Evolutionary conservation across 371 early-diverging fungal species (phyloP).

Genomic region (Rhizopus stolonifer): DNA sequence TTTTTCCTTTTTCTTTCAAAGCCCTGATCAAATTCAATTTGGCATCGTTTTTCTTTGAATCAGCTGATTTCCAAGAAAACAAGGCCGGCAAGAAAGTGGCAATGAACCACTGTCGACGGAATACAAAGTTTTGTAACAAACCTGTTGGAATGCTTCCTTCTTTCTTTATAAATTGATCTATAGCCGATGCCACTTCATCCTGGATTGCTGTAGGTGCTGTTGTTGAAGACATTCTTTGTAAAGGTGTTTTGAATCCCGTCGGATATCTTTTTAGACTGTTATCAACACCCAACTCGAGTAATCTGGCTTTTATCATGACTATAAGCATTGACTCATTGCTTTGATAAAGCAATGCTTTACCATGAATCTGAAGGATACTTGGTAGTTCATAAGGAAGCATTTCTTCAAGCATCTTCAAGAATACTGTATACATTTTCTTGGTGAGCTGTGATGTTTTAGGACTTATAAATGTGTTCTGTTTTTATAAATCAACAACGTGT

Average conservation of each 20-base stretch:
- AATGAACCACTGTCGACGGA: slow-evolving; percentile 21
- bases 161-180: slow-evolving; percentile 2
- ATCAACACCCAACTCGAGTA: slow-evolving; percentile 29
- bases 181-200: neutral
- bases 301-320: slow-evolving; percentile 11
- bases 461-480: slow-evolving; percentile 15
- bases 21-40: slow-evolving; percentile 14
- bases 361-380: slow-evolving; percentile 25
- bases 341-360: slow-evolving; percentile 2
- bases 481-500: no score
- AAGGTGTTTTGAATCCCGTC: neutral
- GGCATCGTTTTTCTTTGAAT: neutral
- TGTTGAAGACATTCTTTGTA: neutral
- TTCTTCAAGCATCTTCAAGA: slow-evolving; percentile 13
- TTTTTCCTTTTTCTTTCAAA: slow-evolving; percentile 16
- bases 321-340: neutral
- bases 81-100: slow-evolving; percentile 25
- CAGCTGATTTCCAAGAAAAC: slow-evolving; percentile 8
- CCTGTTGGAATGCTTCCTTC: slow-evolving; percentile 8
- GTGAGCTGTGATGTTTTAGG: slow-evolving; percentile 4
- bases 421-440: slow-evolving; percentile 8
- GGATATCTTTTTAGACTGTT: slow-evolving; percentile 16
- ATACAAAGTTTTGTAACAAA: slow-evolving; percentile 17
- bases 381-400: slow-evolving; percentile 22
- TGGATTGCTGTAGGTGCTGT: neutral